Conservation (phyloP, 306 rosid species). For the Prunus fruticosa region DNA sequence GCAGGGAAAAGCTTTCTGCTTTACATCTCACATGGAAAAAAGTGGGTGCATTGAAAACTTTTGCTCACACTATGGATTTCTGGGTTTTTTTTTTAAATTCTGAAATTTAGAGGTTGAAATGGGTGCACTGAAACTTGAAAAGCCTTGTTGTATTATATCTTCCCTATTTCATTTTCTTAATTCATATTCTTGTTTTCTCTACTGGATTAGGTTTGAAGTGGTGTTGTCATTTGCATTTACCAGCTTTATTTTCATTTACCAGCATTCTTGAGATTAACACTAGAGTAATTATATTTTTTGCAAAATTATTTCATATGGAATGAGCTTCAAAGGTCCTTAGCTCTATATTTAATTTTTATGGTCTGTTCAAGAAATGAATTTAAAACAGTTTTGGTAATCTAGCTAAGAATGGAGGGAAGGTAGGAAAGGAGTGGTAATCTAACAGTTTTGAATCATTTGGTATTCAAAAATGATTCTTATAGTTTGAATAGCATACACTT, state of each 20-base stretch:
- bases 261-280: not conserved
- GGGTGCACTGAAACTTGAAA: not conserved
- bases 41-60: not conserved
- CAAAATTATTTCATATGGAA: not conserved
- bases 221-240: not conserved
- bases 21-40: not conserved
- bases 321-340: not conserved
- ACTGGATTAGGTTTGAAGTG: conserved; percentile 1
- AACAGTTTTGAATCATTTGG: not conserved
- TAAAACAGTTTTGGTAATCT: not conserved
- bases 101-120: not conserved
- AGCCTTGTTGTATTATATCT: not conserved
- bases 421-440: not conserved
- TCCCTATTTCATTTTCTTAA: not conserved
- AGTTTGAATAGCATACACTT: not conserved
- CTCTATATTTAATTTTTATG: not conserved
- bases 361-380: not conserved
- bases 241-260: not conserved
- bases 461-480: not conserved
- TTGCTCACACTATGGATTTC: not conserved
- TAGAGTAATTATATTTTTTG: not conserved
- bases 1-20: conserved; percentile 1
- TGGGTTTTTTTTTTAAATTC: not conserved
- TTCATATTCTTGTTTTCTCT: not conserved
- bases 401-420: not conserved